Evolutionary conservation across 306 rosid genomes (phyloP).

Genomic region (Glycyrrhiza uralensis): DNA sequence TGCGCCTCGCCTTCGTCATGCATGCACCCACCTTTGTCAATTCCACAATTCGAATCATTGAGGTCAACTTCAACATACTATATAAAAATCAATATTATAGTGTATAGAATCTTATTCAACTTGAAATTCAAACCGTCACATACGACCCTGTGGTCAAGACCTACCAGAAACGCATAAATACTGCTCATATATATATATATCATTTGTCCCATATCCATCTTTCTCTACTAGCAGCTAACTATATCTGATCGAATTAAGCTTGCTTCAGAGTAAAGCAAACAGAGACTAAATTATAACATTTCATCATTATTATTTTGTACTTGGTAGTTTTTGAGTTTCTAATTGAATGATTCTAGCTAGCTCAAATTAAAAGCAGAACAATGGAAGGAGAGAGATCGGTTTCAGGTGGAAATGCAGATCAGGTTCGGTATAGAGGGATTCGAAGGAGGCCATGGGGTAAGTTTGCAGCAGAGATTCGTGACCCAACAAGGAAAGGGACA

Average conservation of each 20-base stretch:
- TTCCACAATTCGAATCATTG: not conserved
- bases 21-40: not conserved
- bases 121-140: slow-evolving; percentile 42
- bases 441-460: slow-evolving; percentile 92
- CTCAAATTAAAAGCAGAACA: not conserved
- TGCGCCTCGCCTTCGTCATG: not conserved
- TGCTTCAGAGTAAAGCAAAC: not conserved
- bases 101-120: not conserved
- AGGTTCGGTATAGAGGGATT: slow-evolving; percentile 62
- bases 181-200: not conserved
- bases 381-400: slow-evolving; percentile 44
- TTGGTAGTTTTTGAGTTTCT: not conserved
- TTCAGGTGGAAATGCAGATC: slow-evolving; percentile 21
- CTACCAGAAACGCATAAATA: not conserved
- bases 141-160: slow-evolving; percentile 35
- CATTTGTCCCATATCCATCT: not conserved
- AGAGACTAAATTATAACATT: not conserved
- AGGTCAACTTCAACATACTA: slow-evolving; percentile 17
- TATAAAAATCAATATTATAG: not conserved
- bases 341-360: not conserved
- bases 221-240: not conserved
- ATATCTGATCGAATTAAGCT: not conserved
- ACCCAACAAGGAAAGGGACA: slow-evolving; percentile 77
- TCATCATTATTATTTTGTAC: not conserved
- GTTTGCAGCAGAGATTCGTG: slow-evolving; percentile 92